Conservation (phyloP, 1,284 basidiomycete species). For the Melampsora americana region DNA sequence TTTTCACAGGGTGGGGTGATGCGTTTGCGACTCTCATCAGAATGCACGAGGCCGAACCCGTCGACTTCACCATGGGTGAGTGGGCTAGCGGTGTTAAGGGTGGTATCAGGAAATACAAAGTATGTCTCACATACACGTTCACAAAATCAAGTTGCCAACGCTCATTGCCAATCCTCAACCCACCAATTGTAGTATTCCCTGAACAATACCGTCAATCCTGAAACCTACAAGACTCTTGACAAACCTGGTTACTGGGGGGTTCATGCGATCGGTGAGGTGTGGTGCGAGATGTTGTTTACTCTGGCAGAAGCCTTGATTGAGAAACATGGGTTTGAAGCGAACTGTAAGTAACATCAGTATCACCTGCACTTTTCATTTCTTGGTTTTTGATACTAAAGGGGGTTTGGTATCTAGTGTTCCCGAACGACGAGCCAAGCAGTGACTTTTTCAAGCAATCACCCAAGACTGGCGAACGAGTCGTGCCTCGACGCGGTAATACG, state of each 20-base stretch:
- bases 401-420: conserved; percentile 73
- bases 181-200: conserved; percentile 53
- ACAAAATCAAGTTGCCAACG: neutral
- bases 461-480: conserved; percentile 59
- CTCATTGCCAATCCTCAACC: neutral
- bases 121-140: neutral
- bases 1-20: conserved; percentile 73
- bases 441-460: conserved; percentile 64
- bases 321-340: conserved; percentile 50
- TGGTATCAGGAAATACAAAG: conserved; percentile 78
- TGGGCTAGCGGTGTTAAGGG: conserved; percentile 77
- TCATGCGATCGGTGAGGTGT: conserved; percentile 79
- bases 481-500: conserved; percentile 90
- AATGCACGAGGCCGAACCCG: conserved; percentile 59
- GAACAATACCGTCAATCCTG: conserved; percentile 75
- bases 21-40: conserved; percentile 60
- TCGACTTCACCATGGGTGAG: conserved; percentile 70
- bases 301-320: conserved; percentile 49
- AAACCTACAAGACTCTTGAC: conserved; percentile 92
- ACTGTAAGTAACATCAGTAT: conserved; percentile 46
- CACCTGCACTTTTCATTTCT: conserved; percentile 48
- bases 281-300: conserved; percentile 87
- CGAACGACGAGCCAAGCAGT: conserved; percentile 60
- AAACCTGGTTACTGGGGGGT: conserved; percentile 87
- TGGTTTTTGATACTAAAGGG: conserved; percentile 65